Conservation (phyloP, 345 rosid genomes). For the Syzygium aqueum region DNA sequence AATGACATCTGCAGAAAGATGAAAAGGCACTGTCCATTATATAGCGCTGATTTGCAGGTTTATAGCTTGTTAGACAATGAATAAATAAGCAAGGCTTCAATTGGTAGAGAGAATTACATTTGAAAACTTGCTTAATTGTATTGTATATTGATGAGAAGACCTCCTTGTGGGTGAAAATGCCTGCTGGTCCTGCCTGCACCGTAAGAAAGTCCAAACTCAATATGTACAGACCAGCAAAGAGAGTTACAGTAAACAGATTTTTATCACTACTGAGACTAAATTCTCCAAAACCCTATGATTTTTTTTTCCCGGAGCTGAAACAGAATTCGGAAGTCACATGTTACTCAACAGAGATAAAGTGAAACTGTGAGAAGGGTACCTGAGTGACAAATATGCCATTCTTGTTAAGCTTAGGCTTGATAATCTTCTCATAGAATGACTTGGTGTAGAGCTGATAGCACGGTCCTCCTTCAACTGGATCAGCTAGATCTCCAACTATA, state of each 20-base stretch:
- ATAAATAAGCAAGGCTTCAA: background rate
- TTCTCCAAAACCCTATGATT: background rate
- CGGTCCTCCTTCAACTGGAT: constrained; percentile 97
- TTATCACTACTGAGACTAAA: background rate
- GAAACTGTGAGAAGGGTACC: constrained; percentile 19
- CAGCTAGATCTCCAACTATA: constrained; percentile 94
- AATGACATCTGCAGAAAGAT: constrained; percentile 50
- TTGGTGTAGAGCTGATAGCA: constrained; percentile 97
- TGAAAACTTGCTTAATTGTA: constrained; percentile 87
- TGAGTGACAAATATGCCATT: constrained; percentile 92
- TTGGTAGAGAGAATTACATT: constrained; percentile 29
- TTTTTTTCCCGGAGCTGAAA: background rate
- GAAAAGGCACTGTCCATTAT: background rate
- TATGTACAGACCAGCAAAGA: background rate
- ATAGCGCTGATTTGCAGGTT: background rate
- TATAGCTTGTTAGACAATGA: background rate
- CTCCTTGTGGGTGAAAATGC: constrained; percentile 89
- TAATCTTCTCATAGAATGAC: constrained; percentile 64
- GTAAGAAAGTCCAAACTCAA: background rate
- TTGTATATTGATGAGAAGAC: constrained; percentile 88
- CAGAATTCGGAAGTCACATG: background rate
- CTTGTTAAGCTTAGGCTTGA: constrained; percentile 70
- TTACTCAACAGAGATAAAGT: background rate
- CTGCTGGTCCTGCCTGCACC: constrained; percentile 91
- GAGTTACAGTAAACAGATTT: background rate